These are phyloP conservation scores for Fusarium lyarnte DNA, from an alignment of 2,329 filamentous ascomycete genomes.

Conservation along the genomic window DNA sequence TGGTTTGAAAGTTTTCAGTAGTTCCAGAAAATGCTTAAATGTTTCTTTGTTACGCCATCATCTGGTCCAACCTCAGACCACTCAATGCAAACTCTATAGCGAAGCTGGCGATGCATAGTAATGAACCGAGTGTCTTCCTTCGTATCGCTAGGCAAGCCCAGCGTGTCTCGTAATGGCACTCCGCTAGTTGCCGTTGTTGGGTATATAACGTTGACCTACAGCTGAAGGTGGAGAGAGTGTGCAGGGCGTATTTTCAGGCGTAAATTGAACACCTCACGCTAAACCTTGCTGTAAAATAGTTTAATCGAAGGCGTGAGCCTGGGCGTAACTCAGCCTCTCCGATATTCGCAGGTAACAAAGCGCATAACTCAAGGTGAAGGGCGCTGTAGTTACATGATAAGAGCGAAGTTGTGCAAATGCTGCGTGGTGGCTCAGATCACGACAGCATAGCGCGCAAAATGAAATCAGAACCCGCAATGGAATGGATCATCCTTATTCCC, in stretches of 20 bases:
- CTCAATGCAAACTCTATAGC: accelerated
- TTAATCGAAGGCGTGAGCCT: not conserved
- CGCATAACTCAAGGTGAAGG: not conserved
- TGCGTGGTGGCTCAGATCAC: not conserved
- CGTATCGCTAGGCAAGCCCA: accelerated
- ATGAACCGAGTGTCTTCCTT: accelerated
- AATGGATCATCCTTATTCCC: not conserved
- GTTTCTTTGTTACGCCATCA: accelerated
- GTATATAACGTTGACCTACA: not conserved
- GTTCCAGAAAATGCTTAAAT: too few relatives aligned
- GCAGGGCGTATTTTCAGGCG: not conserved
- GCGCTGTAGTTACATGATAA: not conserved
- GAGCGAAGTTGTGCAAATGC: not conserved
- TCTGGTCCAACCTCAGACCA: accelerated
- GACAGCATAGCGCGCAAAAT: not conserved
- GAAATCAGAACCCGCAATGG: not conserved
- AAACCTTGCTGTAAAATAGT: accelerated
- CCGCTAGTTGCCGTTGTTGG: too few relatives aligned
- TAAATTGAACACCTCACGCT: not conserved
- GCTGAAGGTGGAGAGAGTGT: not conserved
- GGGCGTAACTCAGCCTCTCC: not conserved
- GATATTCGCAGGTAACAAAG: not conserved
- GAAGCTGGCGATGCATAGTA: accelerated
- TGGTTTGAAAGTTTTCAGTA: too few relatives aligned
- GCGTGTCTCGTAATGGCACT: accelerated